Conservation (phyloP, 2,329 filamentous ascomycete species). For the Rachicladosporium sp. region DNA sequence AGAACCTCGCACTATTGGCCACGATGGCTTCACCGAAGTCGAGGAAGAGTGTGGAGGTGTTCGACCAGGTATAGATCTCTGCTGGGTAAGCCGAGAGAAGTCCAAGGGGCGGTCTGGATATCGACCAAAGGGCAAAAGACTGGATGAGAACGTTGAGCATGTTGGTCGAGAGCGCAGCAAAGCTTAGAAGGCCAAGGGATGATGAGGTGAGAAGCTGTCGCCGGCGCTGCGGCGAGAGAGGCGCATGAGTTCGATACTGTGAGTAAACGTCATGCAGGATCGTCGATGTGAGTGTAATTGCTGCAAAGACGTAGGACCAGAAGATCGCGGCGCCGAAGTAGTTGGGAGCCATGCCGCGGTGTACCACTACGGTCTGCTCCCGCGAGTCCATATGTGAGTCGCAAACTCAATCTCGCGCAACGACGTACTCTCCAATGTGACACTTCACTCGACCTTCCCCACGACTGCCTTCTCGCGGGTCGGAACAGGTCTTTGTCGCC, state of each 20-base stretch:
- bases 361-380: no score
- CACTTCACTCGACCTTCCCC: no score
- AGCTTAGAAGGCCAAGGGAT: constrained; percentile 18
- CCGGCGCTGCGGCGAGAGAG: background rate
- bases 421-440: no score
- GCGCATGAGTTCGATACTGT: background rate
- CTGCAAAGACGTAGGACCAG: constrained; percentile 23
- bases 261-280: constrained; percentile 4
- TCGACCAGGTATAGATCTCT: constrained; percentile 20
- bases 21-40: constrained; percentile 23
- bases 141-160: constrained; percentile 23
- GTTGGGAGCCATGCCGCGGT: constrained; percentile 6
- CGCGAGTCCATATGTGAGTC: no score
- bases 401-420: no score
- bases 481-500: no score
- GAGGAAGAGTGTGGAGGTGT: constrained; percentile 19
- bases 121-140: constrained; percentile 20
- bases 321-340: constrained; percentile 20
- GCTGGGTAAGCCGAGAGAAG: background rate
- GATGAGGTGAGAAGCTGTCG: constrained; percentile 9
- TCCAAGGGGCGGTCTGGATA: background rate
- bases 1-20: constrained; percentile 9
- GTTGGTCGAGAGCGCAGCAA: constrained; percentile 20
- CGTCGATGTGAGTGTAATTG: constrained; percentile 15
- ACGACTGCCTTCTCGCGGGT: no score